A percentile compares a stretch with the other conserved stretches of the same genome.
phyloP scores from a whole-genome alignment of 192 early-diverging fungal genomes.

The Entophlyctis helioformis region DNA sequence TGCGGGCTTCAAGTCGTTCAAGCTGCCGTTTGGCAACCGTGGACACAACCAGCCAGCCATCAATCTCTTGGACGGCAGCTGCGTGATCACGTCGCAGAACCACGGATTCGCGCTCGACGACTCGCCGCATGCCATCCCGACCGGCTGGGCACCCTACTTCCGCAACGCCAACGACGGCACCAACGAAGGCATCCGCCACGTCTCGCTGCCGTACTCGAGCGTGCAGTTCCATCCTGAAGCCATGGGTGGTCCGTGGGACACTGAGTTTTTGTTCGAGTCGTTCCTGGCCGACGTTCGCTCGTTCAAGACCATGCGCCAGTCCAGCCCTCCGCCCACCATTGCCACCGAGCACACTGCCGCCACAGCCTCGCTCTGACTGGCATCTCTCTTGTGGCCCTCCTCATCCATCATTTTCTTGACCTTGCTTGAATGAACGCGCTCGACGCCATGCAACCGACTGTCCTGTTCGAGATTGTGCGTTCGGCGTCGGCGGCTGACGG shows the following conservation, averaged over 20 bases:
- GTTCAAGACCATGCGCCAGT: conserved; percentile 14
- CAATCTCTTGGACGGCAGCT: conserved; percentile 60
- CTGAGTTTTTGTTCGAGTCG: conserved; percentile 78
- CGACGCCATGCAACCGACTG: too few relatives aligned
- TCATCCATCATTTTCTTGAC: too few relatives aligned
- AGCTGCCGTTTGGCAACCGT: conserved; percentile 88
- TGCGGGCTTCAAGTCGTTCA: conserved; percentile 74
- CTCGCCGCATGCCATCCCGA: conserved; percentile 40
- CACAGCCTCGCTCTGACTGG: too few relatives aligned
- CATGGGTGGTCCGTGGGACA: conserved; percentile 84
- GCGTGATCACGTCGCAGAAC: conserved; percentile 93
- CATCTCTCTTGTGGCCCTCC: too few relatives aligned
- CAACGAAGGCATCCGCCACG: conserved; percentile 86
- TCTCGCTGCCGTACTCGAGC: conserved; percentile 54
- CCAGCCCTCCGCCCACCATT: too few relatives aligned
- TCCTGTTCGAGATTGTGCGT: too few relatives aligned
- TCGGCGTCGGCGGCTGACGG: too few relatives aligned
- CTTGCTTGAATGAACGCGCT: too few relatives aligned
- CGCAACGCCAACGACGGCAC: conserved; percentile 92
- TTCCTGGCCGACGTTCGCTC: conserved; percentile 52
- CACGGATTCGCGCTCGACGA: conserved; percentile 82
- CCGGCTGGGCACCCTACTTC: conserved; percentile 77
- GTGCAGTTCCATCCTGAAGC: conserved; percentile 98
- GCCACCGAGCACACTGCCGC: too few relatives aligned
- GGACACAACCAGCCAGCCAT: conserved; percentile 92